phyloP scores from a whole-genome alignment of 257 asterid genomes.

The Penstemon newberryi region DNA sequence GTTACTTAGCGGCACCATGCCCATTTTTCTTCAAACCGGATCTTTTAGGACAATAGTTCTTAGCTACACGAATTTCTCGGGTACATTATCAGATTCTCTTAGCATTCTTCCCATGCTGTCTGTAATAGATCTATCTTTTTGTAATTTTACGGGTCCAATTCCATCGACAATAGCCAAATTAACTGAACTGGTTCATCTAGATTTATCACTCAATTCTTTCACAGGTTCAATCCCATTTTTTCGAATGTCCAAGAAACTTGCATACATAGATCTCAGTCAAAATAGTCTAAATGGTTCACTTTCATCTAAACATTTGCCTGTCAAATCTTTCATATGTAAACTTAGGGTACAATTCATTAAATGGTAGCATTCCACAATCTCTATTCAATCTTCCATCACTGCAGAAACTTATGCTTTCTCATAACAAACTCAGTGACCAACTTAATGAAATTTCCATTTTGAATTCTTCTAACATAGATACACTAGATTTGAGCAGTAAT shows the following conservation, averaged over 20 bases:
- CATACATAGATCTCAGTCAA: conserved; percentile 31
- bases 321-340: conserved; percentile 31
- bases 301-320: conserved; percentile 39
- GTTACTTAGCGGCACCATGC: too few relatives aligned
- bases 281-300: conserved; percentile 44
- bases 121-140: conserved; percentile 33
- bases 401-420: conserved; percentile 33
- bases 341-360: conserved; percentile 39
- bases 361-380: conserved; percentile 43
- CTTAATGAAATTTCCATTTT: conserved; percentile 27
- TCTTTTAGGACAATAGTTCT: too few relatives aligned
- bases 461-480: conserved; percentile 30
- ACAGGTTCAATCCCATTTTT: conserved; percentile 44
- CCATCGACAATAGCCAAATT: conserved; percentile 40
- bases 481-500: conserved; percentile 45
- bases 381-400: conserved; percentile 46
- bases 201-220: conserved; percentile 43
- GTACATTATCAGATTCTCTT: conserved; percentile 34
- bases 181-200: conserved; percentile 34
- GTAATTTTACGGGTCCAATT: conserved; percentile 48
- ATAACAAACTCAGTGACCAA: conserved; percentile 46
- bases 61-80: too few relatives aligned
- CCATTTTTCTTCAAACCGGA: too few relatives aligned
- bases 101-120: conserved; percentile 39
- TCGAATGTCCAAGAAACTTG: conserved; percentile 39